These are phyloP conservation scores for Recurvomyces mirabilis DNA, from an alignment of 495 filamentous ascomycete genomes.

Conservation along the genomic window DNA sequence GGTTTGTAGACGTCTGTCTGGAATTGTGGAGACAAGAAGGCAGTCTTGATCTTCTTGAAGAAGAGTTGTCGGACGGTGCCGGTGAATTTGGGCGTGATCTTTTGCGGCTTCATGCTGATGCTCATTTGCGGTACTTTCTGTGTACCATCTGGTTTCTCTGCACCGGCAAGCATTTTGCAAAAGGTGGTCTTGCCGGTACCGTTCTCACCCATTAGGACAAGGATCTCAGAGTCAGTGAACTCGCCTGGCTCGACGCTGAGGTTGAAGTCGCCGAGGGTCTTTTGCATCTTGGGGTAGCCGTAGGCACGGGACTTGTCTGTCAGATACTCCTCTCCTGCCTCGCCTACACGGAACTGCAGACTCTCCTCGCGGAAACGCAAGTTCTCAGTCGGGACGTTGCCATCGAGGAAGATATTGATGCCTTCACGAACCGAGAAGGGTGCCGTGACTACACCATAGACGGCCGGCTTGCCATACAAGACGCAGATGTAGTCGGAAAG, in stretches of 20 bases:
- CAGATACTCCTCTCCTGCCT: constrained; percentile 83
- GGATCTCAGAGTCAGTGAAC: constrained; percentile 95
- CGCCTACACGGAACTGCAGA: constrained; percentile 88
- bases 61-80: constrained; percentile 91
- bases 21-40: constrained; percentile 93
- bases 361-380: constrained; percentile 95
- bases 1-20: constrained; percentile 99
- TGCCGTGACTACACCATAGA: constrained; percentile 96
- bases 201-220: constrained; percentile 99
- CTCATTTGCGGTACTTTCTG: constrained; percentile 78
- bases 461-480: constrained; percentile 85
- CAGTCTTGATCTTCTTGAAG: constrained; percentile 94
- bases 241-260: constrained; percentile 67
- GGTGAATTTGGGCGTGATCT: constrained; percentile 94
- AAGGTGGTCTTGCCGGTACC: constrained; percentile 95
- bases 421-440: constrained; percentile 94
- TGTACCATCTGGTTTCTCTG: constrained; percentile 71
- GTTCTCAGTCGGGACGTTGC: constrained; percentile 96
- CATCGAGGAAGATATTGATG: constrained; percentile 99
- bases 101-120: constrained; percentile 99
- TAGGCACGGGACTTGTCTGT: constrained; percentile 77
- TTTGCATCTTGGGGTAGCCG: constrained; percentile 79
- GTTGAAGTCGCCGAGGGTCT: constrained; percentile 84
- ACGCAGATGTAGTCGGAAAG: constrained; percentile 97
- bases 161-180: constrained; percentile 89